These are phyloP conservation scores for Scedosporium aurantiacum DNA, from an alignment of 2,329 filamentous ascomycete genomes.

Conservation along the genomic window DNA sequence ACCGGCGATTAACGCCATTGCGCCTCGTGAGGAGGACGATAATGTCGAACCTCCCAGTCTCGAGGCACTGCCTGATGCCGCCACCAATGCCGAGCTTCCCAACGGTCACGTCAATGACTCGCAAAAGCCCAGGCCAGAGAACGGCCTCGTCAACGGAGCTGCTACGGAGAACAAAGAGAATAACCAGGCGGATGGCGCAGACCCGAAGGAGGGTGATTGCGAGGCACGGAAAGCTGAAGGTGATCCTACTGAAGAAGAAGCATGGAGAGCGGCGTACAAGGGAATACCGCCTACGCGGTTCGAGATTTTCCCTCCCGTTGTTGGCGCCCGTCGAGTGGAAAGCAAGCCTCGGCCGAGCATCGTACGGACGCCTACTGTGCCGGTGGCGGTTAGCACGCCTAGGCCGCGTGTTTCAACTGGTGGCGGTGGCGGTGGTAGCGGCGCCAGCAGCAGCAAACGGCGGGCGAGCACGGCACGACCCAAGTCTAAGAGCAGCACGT, in stretches of 20 bases:
- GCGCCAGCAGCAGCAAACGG: slow-evolving; percentile 14
- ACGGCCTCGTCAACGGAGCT: not conserved
- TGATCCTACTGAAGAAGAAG: slow-evolving; percentile 10
- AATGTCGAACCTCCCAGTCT: slow-evolving; percentile 14
- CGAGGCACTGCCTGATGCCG: slow-evolving; percentile 1
- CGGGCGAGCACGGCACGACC: slow-evolving; percentile 24
- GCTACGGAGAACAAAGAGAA: slow-evolving; percentile 14
- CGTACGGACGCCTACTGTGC: slow-evolving; percentile 23
- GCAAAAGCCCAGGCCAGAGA: not conserved
- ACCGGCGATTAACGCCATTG: slow-evolving; percentile 73
- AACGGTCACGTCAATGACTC: slow-evolving; percentile 7
- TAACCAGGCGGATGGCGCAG: slow-evolving; percentile 15
- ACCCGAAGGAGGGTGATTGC: slow-evolving; percentile 17
- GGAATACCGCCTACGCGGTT: slow-evolving; percentile 61
- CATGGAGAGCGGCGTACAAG: slow-evolving; percentile 38
- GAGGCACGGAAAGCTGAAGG: not conserved
- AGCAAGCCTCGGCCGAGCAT: slow-evolving; percentile 29
- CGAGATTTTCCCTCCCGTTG: slow-evolving; percentile 63
- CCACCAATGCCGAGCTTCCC: not conserved
- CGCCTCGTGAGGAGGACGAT: slow-evolving; percentile 68
- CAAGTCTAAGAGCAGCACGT: slow-evolving; percentile 24
- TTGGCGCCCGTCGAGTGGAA: slow-evolving; percentile 34
- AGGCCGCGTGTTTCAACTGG: not conserved
- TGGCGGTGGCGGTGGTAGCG: not conserved
- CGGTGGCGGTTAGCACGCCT: slow-evolving; percentile 14